A percentile compares a stretch with the other conserved stretches of the same genome.
Conservation (phyloP, 202 grass and related monocot genomes). For the Cymbopogon flexuosus region DNA sequence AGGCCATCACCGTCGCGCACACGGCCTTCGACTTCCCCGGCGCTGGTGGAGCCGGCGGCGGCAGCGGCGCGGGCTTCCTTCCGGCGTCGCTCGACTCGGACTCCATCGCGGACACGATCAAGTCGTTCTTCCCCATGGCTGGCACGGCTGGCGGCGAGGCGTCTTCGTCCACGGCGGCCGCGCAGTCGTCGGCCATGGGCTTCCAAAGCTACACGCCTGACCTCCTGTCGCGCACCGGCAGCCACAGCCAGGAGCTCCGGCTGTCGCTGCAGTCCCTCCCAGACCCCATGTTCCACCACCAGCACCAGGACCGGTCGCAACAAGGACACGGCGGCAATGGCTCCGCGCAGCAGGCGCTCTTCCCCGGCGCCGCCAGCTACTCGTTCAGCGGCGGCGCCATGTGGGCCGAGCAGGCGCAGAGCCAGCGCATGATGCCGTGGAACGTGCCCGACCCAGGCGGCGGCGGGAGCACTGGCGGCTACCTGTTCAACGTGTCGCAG, state of each 20-base stretch:
- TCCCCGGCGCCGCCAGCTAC: slow-evolving; percentile 46
- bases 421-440: slow-evolving; percentile 70
- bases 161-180: slow-evolving; percentile 44
- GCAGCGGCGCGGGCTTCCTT: slow-evolving; percentile 42
- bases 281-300: slow-evolving; percentile 63
- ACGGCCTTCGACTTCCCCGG: slow-evolving; percentile 40
- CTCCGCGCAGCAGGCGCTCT: slow-evolving; percentile 43
- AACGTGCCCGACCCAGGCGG: slow-evolving; percentile 51
- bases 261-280: slow-evolving; percentile 84
- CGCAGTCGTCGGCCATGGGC: slow-evolving; percentile 55
- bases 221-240: slow-evolving; percentile 57
- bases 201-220: slow-evolving; percentile 72
- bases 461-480: slow-evolving; percentile 38
- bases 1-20: slow-evolving; percentile 58
- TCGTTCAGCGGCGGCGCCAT: slow-evolving; percentile 43
- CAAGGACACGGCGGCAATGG: slow-evolving; percentile 34
- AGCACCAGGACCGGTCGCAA: slow-evolving; percentile 28
- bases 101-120: slow-evolving; percentile 93
- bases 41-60: not conserved
- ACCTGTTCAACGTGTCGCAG: slow-evolving; percentile 66
- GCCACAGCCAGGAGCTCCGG: slow-evolving; percentile 75
- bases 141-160: slow-evolving; percentile 42
- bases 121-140: slow-evolving; percentile 80
- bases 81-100: slow-evolving; percentile 84
- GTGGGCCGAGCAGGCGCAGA: slow-evolving; percentile 55